Conservation (phyloP, 345 rosid species). For the Lepidium sativum region DNA sequence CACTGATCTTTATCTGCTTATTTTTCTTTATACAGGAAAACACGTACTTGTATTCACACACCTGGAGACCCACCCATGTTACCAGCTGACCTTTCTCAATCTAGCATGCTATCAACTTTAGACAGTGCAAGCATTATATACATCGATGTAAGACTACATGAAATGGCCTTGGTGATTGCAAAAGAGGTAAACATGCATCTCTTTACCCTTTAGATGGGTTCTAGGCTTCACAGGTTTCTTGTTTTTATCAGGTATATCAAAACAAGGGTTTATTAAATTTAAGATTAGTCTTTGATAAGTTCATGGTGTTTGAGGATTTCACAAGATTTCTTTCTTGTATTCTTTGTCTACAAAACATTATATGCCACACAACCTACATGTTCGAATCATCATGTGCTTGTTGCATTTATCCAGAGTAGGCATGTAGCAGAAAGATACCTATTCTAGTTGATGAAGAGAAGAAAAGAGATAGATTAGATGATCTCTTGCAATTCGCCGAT, state of each 20-base stretch:
- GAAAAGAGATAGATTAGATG: conserved; percentile 70
- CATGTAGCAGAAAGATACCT: conserved; percentile 59
- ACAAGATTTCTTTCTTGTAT: background rate
- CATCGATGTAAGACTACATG: conserved; percentile 62
- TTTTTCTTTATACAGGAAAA: conserved; percentile 43
- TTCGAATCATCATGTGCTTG: conserved; percentile 18
- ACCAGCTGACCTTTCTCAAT: conserved; percentile 47
- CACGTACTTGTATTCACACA: conserved; percentile 90
- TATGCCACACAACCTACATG: background rate
- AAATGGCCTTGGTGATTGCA: conserved; percentile 54
- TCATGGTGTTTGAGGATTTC: background rate
- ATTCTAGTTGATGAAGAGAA: conserved; percentile 77
- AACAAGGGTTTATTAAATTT: conserved; percentile 2
- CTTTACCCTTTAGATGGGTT: background rate
- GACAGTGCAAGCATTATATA: conserved; percentile 53
- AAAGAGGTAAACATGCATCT: conserved; percentile 49
- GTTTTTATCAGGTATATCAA: background rate
- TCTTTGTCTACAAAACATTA: background rate
- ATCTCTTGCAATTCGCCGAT: conserved; percentile 50
- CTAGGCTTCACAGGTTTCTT: background rate
- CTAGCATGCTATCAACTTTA: conserved; percentile 46
- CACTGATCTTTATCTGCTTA: background rate
- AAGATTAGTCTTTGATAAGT: background rate
- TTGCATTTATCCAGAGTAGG: conserved; percentile 65
- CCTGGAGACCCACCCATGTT: conserved; percentile 69